Evolutionary conservation across 2,329 filamentous ascomycete species (phyloP).

Genomic region (Talaromyces funiculosus): DNA sequence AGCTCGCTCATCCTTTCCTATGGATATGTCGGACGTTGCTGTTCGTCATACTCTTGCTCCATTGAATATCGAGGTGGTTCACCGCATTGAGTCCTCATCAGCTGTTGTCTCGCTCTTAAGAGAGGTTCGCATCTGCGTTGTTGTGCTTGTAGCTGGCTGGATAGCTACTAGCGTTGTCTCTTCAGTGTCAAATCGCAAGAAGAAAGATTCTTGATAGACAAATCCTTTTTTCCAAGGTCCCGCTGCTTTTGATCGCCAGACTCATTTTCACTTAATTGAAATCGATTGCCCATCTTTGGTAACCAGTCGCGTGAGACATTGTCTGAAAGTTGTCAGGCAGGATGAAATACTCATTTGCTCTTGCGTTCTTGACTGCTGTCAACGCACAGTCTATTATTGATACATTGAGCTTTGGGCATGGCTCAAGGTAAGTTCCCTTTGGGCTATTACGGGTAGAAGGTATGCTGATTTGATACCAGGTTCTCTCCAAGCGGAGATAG

Average conservation of each 20-base stretch:
- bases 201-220: conserved; percentile 17
- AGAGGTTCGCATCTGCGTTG: conserved; percentile 47
- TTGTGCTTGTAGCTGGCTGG: conserved; percentile 47
- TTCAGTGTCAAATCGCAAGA: conserved; percentile 24
- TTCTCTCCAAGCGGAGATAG: conserved; percentile 53
- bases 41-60: conserved; percentile 44
- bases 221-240: not conserved
- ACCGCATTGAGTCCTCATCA: conserved; percentile 48
- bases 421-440: conserved; percentile 48
- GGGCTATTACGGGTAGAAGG: not conserved
- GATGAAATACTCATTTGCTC: conserved; percentile 39
- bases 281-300: not conserved
- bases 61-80: conserved; percentile 42
- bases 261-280: not conserved
- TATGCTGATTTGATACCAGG: conserved; percentile 34
- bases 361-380: conserved; percentile 45
- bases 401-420: conserved; percentile 72
- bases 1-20: not conserved
- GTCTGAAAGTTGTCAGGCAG: conserved; percentile 18
- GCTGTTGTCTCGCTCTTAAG: conserved; percentile 45
- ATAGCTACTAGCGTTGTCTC: conserved; percentile 36
- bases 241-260: no score
- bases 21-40: conserved; percentile 30
- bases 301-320: not conserved
- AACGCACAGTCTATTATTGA: conserved; percentile 64